Conservation (phyloP, 495 filamentous ascomycete species). For the Opeltia flavorubescens region DNA sequence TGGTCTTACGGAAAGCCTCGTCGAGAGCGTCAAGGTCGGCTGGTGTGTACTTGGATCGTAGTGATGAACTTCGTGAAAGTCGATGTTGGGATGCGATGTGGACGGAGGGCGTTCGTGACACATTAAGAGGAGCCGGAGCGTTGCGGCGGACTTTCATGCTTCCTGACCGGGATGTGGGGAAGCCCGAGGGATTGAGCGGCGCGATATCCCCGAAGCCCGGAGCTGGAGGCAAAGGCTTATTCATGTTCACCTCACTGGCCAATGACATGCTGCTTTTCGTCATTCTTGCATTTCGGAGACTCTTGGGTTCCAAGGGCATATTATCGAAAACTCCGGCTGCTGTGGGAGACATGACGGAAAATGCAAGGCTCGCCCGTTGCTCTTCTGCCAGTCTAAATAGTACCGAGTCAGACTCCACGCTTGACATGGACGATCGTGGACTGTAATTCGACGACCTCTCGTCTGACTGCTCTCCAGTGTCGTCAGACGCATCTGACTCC, state of each 20-base stretch:
- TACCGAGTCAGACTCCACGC: conserved; percentile 13
- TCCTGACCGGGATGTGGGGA: conserved; percentile 5
- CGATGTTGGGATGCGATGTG: conserved; percentile 3
- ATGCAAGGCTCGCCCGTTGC: conserved; percentile 15
- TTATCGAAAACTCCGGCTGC: conserved; percentile 30
- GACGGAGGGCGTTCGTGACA: conserved; percentile 11
- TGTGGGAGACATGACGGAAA: conserved; percentile 26
- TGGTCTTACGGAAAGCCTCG: conserved; percentile 17
- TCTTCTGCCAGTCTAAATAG: not conserved
- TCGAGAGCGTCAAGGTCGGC: conserved; percentile 21
- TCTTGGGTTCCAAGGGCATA: conserved; percentile 9
- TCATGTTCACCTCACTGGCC: conserved; percentile 18
- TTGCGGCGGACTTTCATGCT: conserved; percentile 15
- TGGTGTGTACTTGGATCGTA: conserved; percentile 20
- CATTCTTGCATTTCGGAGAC: conserved; percentile 9
- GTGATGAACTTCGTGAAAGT: conserved; percentile 13
- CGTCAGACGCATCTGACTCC: conserved; percentile 16
- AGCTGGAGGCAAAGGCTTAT: conserved; percentile 36
- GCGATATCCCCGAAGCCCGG: conserved; percentile 20
- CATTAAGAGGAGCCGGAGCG: conserved; percentile 14
- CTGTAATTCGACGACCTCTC: conserved; percentile 19
- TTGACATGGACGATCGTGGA: conserved; percentile 17
- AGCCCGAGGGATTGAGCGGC: conserved; percentile 19
- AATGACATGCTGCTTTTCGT: conserved; percentile 11
- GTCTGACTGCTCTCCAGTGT: conserved; percentile 14